Evolutionary conservation across 75 land plant genomes (phyloP).

Genomic region (Selaginella tamariscina): DNA sequence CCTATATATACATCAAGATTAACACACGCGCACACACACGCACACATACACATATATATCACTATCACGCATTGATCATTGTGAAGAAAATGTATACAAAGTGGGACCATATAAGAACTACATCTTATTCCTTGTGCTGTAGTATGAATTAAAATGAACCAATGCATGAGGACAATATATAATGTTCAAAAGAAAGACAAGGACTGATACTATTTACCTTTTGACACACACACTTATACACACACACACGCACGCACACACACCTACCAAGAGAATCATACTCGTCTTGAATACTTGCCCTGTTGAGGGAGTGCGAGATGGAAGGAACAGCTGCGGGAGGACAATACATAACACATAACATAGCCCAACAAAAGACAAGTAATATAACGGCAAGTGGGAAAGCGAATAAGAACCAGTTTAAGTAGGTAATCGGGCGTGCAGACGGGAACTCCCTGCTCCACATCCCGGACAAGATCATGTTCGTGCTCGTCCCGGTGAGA

Average conservation of each 20-base stretch:
- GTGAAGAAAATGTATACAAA: conserved; percentile 3
- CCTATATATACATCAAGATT: conserved; percentile 37
- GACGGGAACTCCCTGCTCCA: conserved; percentile 54
- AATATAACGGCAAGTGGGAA: conserved; percentile 54
- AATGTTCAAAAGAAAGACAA: not conserved
- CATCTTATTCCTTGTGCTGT: not conserved
- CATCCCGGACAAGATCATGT: conserved; percentile 67
- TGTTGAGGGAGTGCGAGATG: conserved; percentile 41
- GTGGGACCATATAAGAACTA: not conserved
- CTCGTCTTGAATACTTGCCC: conserved; percentile 42
- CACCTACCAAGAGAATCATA: conserved; percentile 48
- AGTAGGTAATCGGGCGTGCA: conserved; percentile 49
- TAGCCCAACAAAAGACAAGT: conserved; percentile 43
- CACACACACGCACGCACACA: too few relatives aligned
- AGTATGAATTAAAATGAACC: not conserved
- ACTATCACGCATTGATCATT: too few relatives aligned
- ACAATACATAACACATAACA: conserved; percentile 45
- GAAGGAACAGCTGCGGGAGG: conserved; percentile 25
- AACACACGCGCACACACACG: too few relatives aligned
- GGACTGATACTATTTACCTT: too few relatives aligned
- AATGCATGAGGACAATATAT: too few relatives aligned
- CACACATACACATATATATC: too few relatives aligned
- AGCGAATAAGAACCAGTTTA: conserved; percentile 62
- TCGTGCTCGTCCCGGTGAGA: conserved; percentile 73
- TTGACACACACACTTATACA: too few relatives aligned